Evolutionary conservation across 805 yeast genomes (phyloP).

Genomic region (Candida khao-thaluensis): DNA sequence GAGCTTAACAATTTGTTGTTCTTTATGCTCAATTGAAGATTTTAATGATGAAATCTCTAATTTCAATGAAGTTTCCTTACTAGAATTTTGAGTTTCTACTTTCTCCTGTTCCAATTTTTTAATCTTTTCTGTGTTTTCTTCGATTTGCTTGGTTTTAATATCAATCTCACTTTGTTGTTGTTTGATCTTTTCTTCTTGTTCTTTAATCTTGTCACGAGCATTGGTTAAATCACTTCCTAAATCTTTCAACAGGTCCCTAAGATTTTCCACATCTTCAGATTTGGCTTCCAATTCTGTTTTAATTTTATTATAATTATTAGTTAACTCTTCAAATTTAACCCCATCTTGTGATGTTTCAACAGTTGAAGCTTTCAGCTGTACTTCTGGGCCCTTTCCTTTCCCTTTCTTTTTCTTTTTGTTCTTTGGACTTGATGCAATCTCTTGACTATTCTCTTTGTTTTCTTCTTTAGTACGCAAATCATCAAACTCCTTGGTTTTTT

Average conservation of each 20-base stretch:
- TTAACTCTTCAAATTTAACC: constrained; percentile 16
- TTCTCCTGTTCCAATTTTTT: constrained; percentile 24
- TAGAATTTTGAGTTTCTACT: constrained; percentile 29
- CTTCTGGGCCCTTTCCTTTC: constrained; percentile 10
- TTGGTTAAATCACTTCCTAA: constrained; percentile 80
- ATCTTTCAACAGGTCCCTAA: constrained; percentile 72
- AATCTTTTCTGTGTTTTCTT: constrained; percentile 7
- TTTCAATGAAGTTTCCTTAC: constrained; percentile 45
- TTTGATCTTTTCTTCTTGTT: constrained; percentile 4
- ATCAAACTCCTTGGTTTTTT: constrained; percentile 1
- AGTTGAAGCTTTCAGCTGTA: neutral
- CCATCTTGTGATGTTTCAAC: neutral
- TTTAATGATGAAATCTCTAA: constrained; percentile 48
- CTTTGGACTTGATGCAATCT: neutral
- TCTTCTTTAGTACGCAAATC: constrained; percentile 7
- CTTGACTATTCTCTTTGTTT: constrained; percentile 10
- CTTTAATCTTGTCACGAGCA: constrained; percentile 59
- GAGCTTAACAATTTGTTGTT: constrained; percentile 37
- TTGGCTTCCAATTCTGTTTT: constrained; percentile 39
- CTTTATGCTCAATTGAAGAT: constrained; percentile 46
- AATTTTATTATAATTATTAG: constrained; percentile 17
- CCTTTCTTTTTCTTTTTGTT: constrained; percentile 13
- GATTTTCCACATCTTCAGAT: constrained; percentile 61
- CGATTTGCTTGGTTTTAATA: constrained; percentile 5
- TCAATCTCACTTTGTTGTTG: constrained; percentile 4